Evolutionary conservation across 192 early-diverging fungal genomes (phyloP), one percentile per base, ranked within the genome.

Genomic region (Coemansia aciculifera): DNA sequence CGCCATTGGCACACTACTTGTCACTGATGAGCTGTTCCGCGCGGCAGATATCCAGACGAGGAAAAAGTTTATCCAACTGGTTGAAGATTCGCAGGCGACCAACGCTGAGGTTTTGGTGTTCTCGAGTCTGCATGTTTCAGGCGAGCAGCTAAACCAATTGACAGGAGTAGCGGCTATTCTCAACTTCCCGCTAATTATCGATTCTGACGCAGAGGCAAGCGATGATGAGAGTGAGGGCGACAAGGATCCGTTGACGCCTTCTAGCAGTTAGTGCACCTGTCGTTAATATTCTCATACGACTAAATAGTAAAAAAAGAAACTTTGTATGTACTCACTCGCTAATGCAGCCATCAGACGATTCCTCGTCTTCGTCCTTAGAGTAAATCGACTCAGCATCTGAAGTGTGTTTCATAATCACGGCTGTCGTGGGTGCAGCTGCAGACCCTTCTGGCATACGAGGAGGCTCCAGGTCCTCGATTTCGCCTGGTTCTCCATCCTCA

Each of bases 141-240:
- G 98, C 62, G 98, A 99, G 83, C 94, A 97, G 77, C 85, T 99
- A 13, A 90, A 88, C 69, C 95, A 97, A 80, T 79, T 99, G 40
- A 91, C 95, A 19, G 98, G 98, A 27, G 92, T 99, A 6, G 98
- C 98, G 10, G 94, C 95, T 5, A 93, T 96, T 49, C 81, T 97
- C 42, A 91, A 87, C 59, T 99, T 96, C 62, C 93, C 95, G n/a
- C 67, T 99, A 51, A 89, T 95, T 23, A 76, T 93, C 44, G 94
- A 95, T 29, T 90, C 89, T 11, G 90, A 89, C 43, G 80, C 78
- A 0, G 87, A 89, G 15, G 75, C 72, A 17, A 63, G 75, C 21
- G 75, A 62, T 19, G 74, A 82, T 29, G 82, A 66, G 12, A 51
- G 46, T 23, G 42, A 29, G 17, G 12, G 48, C n/a, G 17, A 12